phyloP scores from a whole-genome alignment of 1,139 yeast species.

The Schwanniomyces etchellsii region DNA sequence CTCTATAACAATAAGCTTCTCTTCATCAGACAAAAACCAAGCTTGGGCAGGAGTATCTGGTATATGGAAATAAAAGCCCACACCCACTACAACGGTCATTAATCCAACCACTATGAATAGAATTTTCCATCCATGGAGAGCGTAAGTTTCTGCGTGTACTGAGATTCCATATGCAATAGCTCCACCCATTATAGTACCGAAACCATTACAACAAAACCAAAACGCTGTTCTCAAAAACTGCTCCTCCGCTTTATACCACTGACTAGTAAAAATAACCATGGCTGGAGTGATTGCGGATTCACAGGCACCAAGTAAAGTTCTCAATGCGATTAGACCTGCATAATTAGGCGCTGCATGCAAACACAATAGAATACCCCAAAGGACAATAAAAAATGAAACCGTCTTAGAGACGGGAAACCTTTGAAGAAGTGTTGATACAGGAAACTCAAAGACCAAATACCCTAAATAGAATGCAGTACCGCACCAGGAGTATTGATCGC shows the following conservation, averaged over 20 bases:
- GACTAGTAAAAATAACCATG: constrained; percentile 40
- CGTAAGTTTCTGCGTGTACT: constrained; percentile 6
- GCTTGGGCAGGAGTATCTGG: constrained; percentile 22
- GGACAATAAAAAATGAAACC: constrained; percentile 14
- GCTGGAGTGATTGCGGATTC: constrained; percentile 55
- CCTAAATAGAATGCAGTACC: constrained; percentile 53
- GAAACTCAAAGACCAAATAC: constrained; percentile 40
- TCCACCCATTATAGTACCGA: constrained; percentile 17
- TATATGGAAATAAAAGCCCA: constrained; percentile 13
- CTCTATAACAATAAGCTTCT: constrained; percentile 20
- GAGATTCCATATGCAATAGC: constrained; percentile 16
- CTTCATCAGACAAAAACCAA: constrained; percentile 30
- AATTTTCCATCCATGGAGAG: constrained; percentile 20
- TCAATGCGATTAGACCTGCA: constrained; percentile 20
- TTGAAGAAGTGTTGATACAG: constrained; percentile 37
- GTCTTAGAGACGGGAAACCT: constrained; percentile 22
- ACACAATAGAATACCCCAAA: constrained; percentile 22
- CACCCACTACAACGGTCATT: constrained; percentile 18
- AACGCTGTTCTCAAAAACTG: constrained; percentile 14
- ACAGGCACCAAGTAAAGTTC: constrained; percentile 40
- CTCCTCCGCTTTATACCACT: constrained; percentile 17
- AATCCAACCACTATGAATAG: constrained; percentile 19
- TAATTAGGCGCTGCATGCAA: constrained; percentile 19
- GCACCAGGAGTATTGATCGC: constrained; percentile 47
- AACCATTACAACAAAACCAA: constrained; percentile 20